Conservation (phyloP, 1,139 yeast species). For the Hansenula anomala region DNA sequence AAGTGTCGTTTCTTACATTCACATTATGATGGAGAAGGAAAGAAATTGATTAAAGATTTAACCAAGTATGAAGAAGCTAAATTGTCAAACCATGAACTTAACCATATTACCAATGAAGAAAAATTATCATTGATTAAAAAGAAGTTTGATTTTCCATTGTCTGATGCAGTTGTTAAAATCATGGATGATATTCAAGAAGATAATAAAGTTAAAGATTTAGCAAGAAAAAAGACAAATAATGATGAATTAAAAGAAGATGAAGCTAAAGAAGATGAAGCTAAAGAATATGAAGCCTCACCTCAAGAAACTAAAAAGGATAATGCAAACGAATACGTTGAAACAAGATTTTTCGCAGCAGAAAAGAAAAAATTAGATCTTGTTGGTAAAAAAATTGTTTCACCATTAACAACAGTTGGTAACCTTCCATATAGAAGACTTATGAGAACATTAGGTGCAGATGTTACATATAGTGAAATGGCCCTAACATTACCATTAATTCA, state of each 20-base stretch:
- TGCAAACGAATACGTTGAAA: constrained; percentile 60
- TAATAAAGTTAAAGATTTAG: constrained; percentile 32
- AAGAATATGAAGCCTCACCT: constrained; percentile 10
- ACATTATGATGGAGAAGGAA: constrained; percentile 54
- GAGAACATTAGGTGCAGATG: constrained; percentile 88
- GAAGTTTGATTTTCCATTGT: constrained; percentile 49
- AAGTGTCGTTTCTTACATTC: constrained; percentile 88
- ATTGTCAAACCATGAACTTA: constrained; percentile 52
- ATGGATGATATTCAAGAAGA: constrained; percentile 47
- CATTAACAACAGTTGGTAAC: constrained; percentile 96
- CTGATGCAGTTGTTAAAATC: constrained; percentile 50
- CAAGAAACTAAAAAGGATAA: constrained; percentile 23
- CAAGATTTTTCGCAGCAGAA: constrained; percentile 76
- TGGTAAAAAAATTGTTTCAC: constrained; percentile 84
- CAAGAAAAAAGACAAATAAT: constrained; percentile 19
- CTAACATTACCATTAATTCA: constrained; percentile 78
- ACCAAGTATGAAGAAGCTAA: constrained; percentile 34
- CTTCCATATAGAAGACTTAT: constrained; percentile 91
- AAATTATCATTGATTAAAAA: constrained; percentile 61
- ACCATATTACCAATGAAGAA: constrained; percentile 48
- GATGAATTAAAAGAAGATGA: constrained; percentile 19
- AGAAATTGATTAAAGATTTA: constrained; percentile 39
- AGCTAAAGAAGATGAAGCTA: constrained; percentile 11
- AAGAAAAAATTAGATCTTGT: constrained; percentile 68
- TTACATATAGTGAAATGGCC: constrained; percentile 96